Conservation (phyloP, 2,329 filamentous ascomycete genomes). For the Phoma sp. region DNA sequence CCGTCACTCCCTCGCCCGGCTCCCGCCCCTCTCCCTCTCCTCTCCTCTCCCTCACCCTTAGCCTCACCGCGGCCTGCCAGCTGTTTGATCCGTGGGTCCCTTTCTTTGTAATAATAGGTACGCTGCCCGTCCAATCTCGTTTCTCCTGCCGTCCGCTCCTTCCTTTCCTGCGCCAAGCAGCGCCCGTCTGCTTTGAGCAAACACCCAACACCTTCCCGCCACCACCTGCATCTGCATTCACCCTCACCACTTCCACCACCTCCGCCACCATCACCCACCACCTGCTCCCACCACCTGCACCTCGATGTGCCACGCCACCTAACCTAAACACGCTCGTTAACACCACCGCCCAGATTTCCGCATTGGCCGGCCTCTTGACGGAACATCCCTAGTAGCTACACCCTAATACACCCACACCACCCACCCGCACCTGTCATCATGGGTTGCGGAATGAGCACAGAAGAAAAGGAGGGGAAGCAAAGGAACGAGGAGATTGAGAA, state of each 20-base stretch:
- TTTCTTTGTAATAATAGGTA: constrained; percentile 38
- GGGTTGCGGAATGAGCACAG: constrained; percentile 99
- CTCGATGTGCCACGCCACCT: neutral
- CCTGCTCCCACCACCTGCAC: neutral
- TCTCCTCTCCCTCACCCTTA: no score
- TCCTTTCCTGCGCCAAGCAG: constrained; percentile 18
- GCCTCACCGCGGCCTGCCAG: constrained; percentile 2
- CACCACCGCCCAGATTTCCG: constrained; percentile 32
- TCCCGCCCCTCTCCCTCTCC: no score
- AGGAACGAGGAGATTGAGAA: constrained; percentile 99
- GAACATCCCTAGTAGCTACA: constrained; percentile 33
- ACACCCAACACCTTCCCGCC: neutral
- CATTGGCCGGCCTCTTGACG: constrained; percentile 44
- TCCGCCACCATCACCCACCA: constrained; percentile 2
- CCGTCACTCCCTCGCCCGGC: constrained; percentile 5
- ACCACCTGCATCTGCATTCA: constrained; percentile 3
- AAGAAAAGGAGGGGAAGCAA: constrained; percentile 99
- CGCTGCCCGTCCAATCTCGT: constrained; percentile 19
- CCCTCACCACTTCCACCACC: neutral
- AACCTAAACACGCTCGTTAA: constrained; percentile 7
- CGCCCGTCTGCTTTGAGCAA: constrained; percentile 7
- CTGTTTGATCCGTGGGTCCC: constrained; percentile 12
- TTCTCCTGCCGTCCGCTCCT: constrained; percentile 5
- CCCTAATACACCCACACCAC: constrained; percentile 35
- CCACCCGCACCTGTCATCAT: constrained; percentile 65